Evolutionary conservation across 1,284 basidiomycete species (phyloP).

Genomic region (Naganishia liquefaciens): DNA sequence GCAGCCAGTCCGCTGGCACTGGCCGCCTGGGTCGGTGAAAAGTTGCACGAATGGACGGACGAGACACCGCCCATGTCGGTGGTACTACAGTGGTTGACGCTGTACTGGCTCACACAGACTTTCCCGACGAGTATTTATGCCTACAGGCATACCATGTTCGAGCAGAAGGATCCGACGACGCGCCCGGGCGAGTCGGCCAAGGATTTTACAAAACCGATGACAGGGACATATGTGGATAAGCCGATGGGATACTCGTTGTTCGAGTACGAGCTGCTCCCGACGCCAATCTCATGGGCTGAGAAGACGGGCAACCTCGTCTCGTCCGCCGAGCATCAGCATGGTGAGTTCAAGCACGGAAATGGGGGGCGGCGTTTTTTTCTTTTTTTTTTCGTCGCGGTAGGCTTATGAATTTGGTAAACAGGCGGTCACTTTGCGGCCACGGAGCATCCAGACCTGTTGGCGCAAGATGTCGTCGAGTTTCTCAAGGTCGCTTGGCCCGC

Average conservation of each 20-base stretch:
- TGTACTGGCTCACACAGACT: constrained; percentile 55
- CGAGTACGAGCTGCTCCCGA: constrained; percentile 50
- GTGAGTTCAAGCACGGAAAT: constrained; percentile 40
- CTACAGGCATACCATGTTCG: constrained; percentile 45
- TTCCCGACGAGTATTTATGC: constrained; percentile 54
- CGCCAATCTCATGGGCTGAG: constrained; percentile 49
- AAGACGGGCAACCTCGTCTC: constrained; percentile 48
- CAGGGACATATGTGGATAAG: constrained; percentile 44
- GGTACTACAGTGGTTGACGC: constrained; percentile 49
- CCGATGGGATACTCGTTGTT: constrained; percentile 54
- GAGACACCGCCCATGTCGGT: constrained; percentile 39
- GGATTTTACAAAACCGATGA: constrained; percentile 34
- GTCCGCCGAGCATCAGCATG: constrained; percentile 46
- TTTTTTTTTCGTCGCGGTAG: not conserved
- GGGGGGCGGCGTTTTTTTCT: not conserved
- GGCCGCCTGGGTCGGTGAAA: constrained; percentile 56
- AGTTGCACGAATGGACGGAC: constrained; percentile 53
- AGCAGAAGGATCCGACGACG: constrained; percentile 31
- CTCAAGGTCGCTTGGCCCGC: constrained; percentile 41
- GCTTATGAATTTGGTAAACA: not conserved
- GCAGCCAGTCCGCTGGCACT: constrained; percentile 51
- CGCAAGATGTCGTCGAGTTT: constrained; percentile 46
- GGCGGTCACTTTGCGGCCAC: constrained; percentile 55
- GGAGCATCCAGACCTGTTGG: constrained; percentile 53
- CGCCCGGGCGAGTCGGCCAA: constrained; percentile 29